phyloP scores from a whole-genome alignment of 2,329 filamentous ascomycete species.

The Colletotrichum brevisporum region DNA sequence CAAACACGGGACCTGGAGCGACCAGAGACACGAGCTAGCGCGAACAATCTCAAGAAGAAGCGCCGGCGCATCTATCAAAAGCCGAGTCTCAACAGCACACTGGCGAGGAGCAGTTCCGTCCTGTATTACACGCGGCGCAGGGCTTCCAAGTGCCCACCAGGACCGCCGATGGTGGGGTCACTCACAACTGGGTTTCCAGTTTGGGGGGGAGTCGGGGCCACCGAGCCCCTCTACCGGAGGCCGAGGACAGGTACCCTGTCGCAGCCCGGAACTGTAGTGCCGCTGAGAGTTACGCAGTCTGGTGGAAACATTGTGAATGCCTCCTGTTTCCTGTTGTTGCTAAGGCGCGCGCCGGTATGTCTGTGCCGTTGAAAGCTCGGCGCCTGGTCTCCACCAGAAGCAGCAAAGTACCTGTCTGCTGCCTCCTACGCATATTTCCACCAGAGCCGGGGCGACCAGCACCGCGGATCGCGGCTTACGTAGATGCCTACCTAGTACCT shows the following conservation, averaged over 20 bases:
- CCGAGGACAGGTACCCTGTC: constrained; percentile 13
- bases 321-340: neutral
- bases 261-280: neutral
- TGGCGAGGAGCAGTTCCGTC: constrained; percentile 23
- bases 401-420: too few relatives aligned
- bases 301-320: neutral
- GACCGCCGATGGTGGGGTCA: constrained; percentile 12
- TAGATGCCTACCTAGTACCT: too few relatives aligned
- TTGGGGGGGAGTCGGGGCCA: neutral
- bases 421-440: too few relatives aligned
- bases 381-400: too few relatives aligned
- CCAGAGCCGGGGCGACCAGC: too few relatives aligned
- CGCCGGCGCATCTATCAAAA: constrained; percentile 12
- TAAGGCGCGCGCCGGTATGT: neutral
- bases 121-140: constrained; percentile 8
- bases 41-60: too few relatives aligned
- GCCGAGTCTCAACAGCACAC: constrained; percentile 29
- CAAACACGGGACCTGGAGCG: too few relatives aligned
- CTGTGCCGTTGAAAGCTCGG: too few relatives aligned
- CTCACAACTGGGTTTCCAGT: neutral
- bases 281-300: neutral
- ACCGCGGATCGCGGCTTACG: too few relatives aligned
- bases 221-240: constrained; percentile 13
- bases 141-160: constrained; percentile 6
- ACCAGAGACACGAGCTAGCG: too few relatives aligned